Conservation (phyloP, 257 asterid genomes). For the Ophiorrhiza pumila region DNA sequence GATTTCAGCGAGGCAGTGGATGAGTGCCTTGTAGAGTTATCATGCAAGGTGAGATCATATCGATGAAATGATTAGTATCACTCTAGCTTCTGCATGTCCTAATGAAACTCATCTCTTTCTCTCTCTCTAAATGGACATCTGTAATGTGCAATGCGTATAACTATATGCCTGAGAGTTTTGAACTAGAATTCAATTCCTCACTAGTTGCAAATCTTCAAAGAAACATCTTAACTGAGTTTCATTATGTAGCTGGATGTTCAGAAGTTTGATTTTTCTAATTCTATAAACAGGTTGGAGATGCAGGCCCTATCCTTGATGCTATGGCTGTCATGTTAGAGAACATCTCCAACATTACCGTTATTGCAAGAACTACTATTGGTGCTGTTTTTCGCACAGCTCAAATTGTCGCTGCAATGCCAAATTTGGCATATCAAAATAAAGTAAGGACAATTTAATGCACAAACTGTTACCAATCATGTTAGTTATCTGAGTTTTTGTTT, state of each 20-base stretch:
- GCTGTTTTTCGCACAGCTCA: constrained; percentile 82
- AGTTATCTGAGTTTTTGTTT: neutral
- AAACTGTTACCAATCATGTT: neutral
- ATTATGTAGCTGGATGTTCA: neutral
- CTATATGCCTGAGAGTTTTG: neutral
- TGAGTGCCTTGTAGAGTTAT: constrained; percentile 75
- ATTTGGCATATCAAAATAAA: constrained; percentile 69
- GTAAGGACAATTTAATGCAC: constrained; percentile 28
- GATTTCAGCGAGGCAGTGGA: constrained; percentile 75
- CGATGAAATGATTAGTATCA: neutral
- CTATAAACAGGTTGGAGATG: constrained; percentile 78
- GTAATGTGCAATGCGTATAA: neutral
- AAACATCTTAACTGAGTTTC: neutral
- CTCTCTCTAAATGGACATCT: neutral
- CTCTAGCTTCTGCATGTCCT: neutral
- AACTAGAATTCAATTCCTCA: neutral
- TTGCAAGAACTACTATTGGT: constrained; percentile 79
- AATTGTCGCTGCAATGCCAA: constrained; percentile 70
- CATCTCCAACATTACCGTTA: constrained; percentile 68
- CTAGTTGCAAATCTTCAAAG: neutral
- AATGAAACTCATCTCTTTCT: neutral
- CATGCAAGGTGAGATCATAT: constrained; percentile 55
- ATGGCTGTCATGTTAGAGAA: constrained; percentile 90
- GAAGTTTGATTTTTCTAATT: constrained; percentile 17
- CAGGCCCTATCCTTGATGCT: constrained; percentile 81